Evolutionary conservation across 176 grass and related monocot genomes (phyloP).

Genomic region (Avena eriantha): DNA sequence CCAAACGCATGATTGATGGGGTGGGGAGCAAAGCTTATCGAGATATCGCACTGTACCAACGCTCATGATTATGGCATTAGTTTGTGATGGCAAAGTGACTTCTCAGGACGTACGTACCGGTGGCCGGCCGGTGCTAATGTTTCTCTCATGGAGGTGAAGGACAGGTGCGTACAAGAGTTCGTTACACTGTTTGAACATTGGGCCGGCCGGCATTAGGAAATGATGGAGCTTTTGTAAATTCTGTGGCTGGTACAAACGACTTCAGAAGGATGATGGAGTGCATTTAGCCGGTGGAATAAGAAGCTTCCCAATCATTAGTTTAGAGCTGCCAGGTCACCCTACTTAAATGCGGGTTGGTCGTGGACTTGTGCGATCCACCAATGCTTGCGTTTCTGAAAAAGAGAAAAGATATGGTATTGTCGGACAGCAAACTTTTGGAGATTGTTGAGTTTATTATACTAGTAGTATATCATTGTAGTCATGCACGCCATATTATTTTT

Average conservation of each 20-base stretch:
- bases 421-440: constrained; percentile 16
- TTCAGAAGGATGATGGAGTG: constrained; percentile 2
- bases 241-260: constrained; percentile 21
- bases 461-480: background rate
- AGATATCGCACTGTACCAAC: constrained; percentile 31
- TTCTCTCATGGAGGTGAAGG: constrained; percentile 11
- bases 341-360: constrained; percentile 17
- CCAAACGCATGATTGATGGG: constrained; percentile 38
- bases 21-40: constrained; percentile 26
- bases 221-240: constrained; percentile 21
- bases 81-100: constrained; percentile 15
- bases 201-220: background rate
- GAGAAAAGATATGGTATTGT: background rate
- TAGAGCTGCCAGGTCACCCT: constrained; percentile 18
- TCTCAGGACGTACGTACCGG: constrained; percentile 13
- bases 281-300: constrained; percentile 25
- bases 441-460: background rate
- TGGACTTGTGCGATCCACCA: constrained; percentile 17
- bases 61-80: constrained; percentile 32
- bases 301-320: constrained; percentile 29
- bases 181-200: constrained; percentile 20
- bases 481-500: constrained; percentile 14
- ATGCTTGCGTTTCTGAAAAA: background rate
- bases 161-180: constrained; percentile 17
- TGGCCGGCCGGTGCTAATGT: background rate